Percentiles rank a stretch among this genome's conserved stretches.
phyloP scores from a whole-genome alignment of 306 rosid genomes.

The Vigna reflexopilosa region DNA sequence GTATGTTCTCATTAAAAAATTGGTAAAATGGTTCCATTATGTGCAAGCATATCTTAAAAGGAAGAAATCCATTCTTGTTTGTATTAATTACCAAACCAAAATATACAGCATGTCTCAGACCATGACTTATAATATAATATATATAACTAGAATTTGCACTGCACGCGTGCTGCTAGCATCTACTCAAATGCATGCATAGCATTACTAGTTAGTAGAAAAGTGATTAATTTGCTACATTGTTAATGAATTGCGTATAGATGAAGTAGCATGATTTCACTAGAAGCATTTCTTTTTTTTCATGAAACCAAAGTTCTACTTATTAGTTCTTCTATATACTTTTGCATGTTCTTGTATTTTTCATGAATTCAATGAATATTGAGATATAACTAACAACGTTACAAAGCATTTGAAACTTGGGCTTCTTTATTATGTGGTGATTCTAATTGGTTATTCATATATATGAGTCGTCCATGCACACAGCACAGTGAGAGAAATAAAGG shows the following conservation, averaged over 20 bases:
- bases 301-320: background rate
- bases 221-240: slow-evolving; percentile 27
- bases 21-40: slow-evolving; percentile 46
- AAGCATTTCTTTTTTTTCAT: background rate
- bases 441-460: too few species aligned
- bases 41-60: slow-evolving; percentile 34
- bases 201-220: slow-evolving; percentile 25
- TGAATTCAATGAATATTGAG: background rate
- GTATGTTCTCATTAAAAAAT: slow-evolving; percentile 40
- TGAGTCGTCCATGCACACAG: too few species aligned
- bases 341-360: slow-evolving; percentile 2
- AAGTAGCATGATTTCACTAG: background rate
- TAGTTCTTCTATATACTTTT: background rate
- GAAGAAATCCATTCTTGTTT: slow-evolving; percentile 28
- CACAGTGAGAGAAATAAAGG: too few species aligned
- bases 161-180: slow-evolving; percentile 17
- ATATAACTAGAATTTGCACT: background rate
- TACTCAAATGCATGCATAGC: background rate
- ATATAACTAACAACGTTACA: too few species aligned
- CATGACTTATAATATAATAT: background rate
- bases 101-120: background rate
- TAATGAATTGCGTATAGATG: background rate
- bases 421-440: too few species aligned
- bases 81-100: slow-evolving; percentile 14
- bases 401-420: too few species aligned